A percentile compares a stretch with the other conserved stretches of the same genome.
Evolutionary conservation across 179 eudicot species (phyloP).

Genomic region (Spergularia azorica): DNA sequence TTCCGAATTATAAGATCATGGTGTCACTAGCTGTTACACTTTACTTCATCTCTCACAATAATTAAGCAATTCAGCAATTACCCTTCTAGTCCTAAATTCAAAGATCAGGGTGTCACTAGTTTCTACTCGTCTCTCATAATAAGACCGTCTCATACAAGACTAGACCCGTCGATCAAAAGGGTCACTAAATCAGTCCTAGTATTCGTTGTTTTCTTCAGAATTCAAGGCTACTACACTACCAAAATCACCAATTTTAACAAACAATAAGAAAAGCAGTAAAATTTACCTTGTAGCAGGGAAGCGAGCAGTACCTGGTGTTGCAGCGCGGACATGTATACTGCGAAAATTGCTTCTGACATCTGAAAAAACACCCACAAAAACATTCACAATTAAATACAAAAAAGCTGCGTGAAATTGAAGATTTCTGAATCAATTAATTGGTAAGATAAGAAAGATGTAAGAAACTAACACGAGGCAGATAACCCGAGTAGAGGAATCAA

Average conservation of each 20-base stretch:
- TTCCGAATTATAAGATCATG: too few relatives aligned
- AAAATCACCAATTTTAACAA: neutral
- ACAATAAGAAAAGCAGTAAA: neutral
- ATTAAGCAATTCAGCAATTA: too few relatives aligned
- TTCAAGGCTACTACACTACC: neutral
- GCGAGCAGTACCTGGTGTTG: slow-evolving; percentile 86
- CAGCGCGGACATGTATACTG: slow-evolving; percentile 94
- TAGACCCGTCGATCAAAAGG: too few relatives aligned
- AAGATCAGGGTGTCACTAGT: too few relatives aligned
- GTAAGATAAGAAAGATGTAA: neutral
- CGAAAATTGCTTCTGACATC: slow-evolving; percentile 94
- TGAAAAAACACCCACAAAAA: slow-evolving; percentile 25
- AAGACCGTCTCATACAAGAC: too few relatives aligned
- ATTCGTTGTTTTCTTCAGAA: neutral
- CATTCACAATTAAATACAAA: neutral
- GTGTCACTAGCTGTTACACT: too few relatives aligned
- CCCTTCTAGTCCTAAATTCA: too few relatives aligned
- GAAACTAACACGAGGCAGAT: slow-evolving; percentile 59
- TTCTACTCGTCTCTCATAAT: too few relatives aligned
- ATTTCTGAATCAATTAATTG: neutral
- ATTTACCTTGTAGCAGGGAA: slow-evolving; percentile 87
- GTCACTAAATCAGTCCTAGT: too few relatives aligned
- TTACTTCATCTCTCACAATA: too few relatives aligned
- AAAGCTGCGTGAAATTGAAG: neutral
- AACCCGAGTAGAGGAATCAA: slow-evolving; percentile 41